A percentile compares a stretch with the other conserved stretches of the same genome.
Evolutionary conservation across 2,329 filamentous ascomycete genomes (phyloP).

Genomic region (Aspergillus nomiae): DNA sequence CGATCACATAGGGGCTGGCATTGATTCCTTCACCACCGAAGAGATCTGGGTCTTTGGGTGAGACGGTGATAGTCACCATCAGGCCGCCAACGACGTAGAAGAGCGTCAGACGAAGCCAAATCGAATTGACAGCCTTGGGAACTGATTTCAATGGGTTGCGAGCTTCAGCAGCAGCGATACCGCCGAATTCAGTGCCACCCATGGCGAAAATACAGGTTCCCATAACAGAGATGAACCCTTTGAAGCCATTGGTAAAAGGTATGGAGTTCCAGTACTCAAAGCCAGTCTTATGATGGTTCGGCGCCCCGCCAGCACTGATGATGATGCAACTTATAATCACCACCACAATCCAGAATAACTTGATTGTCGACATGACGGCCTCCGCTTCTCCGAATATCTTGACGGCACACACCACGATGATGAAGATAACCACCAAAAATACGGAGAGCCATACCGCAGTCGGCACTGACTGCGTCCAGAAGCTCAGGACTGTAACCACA

Average conservation of each 20-base stretch:
- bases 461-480: constrained; percentile 48
- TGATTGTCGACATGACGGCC: constrained; percentile 46
- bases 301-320: neutral
- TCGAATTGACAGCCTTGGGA: constrained; percentile 52
- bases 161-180: constrained; percentile 62
- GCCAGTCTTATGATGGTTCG: neutral
- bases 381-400: constrained; percentile 51
- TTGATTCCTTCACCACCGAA: constrained; percentile 44
- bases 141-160: constrained; percentile 54
- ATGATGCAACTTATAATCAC: constrained; percentile 39
- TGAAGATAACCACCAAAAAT: constrained; percentile 46
- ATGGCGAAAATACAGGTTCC: constrained; percentile 66
- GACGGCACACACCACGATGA: constrained; percentile 47
- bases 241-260: constrained; percentile 55
- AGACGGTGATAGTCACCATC: constrained; percentile 50
- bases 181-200: constrained; percentile 63
- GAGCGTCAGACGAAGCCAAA: constrained; percentile 54
- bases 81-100: constrained; percentile 53
- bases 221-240: constrained; percentile 63
- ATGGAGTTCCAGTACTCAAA: constrained; percentile 45
- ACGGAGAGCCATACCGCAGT: constrained; percentile 48
- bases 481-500: constrained; percentile 46
- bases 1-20: constrained; percentile 68
- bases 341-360: constrained; percentile 51
- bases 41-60: constrained; percentile 42